Conservation (phyloP, 805 yeast genomes). For the Saccharomycopsis oosterbeekiorum region DNA sequence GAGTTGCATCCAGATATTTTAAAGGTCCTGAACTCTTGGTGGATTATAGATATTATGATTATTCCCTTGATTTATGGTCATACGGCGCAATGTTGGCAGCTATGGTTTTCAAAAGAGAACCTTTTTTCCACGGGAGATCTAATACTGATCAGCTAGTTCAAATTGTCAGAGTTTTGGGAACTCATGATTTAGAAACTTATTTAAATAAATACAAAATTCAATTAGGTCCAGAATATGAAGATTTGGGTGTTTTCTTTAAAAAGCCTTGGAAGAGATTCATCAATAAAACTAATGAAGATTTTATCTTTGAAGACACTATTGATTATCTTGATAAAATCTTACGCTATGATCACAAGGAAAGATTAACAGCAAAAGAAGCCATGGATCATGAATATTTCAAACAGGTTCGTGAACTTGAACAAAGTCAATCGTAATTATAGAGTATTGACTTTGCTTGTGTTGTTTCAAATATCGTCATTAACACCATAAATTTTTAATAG, state of each 20-base stretch:
- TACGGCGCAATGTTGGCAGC: conserved; percentile 88
- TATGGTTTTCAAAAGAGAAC: conserved; percentile 80
- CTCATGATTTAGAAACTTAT: conserved; percentile 61
- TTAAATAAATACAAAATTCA: conserved; percentile 58
- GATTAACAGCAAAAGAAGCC: conserved; percentile 84
- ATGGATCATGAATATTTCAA: conserved; percentile 67
- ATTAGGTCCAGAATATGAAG: conserved; percentile 72
- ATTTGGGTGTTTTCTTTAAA: conserved; percentile 51
- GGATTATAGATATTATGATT: conserved; percentile 75
- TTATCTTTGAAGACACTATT: conserved; percentile 45
- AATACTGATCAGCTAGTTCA: conserved; percentile 88
- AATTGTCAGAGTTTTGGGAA: conserved; percentile 80
- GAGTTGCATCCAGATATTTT: conserved; percentile 86
- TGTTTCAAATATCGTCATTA: background rate
- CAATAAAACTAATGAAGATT: conserved; percentile 41
- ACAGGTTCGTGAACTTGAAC: conserved; percentile 12
- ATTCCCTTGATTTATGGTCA: conserved; percentile 84
- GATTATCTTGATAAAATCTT: conserved; percentile 67
- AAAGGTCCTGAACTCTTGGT: conserved; percentile 88
- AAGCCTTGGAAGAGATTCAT: conserved; percentile 60
- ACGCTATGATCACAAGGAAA: conserved; percentile 77
- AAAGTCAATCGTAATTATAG: background rate
- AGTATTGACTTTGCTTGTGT: background rate
- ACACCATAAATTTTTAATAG: background rate
- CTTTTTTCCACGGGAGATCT: conserved; percentile 85